Base-by-base conservation (phyloP, 2,329 filamentous ascomycete genomes). In the Diaporthe citri region DNA sequence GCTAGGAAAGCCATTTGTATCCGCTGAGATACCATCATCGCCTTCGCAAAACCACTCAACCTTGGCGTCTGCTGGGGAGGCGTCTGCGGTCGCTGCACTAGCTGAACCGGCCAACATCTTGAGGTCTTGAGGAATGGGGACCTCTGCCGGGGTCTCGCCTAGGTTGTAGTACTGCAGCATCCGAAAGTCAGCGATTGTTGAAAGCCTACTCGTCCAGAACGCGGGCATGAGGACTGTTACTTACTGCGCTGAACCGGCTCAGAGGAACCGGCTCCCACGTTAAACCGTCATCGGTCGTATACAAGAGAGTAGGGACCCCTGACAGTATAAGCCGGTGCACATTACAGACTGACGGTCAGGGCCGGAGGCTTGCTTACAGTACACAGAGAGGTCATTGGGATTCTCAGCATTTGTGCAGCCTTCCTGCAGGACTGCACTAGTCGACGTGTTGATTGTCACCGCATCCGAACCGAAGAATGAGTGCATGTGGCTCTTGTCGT, bases 1-100 rank as follows among this genome's bases (percentile, higher is more conserved):
- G 75, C 93, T 93, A 39, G 93, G 93, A 79, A 93, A 91, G 57
- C 56, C 93, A 79, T 94, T 94, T 10, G 91, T 92, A 25, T 94
- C 87, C 2, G 92, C 92, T 81, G 66, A 72, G 43, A 73, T 76
- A 62, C 76, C 74, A 57, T 64, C 56, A 62, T 77, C 77, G 25
- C 72, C 74, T 66, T 79, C 78, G 72, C 78, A 79, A 57, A 79
- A 77, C 78, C 78, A 81, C 25, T 75, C 55, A 67, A 78, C 74
- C 71, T 77, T 74, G 41, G 80, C 78, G 36, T 78, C 76, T 31
- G 76, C 72, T 17, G 76, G 72, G 64, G 78, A 75, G 34, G 25
- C 39, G 20, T 17, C n/a, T 4, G 70, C 48, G 76, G 87, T 87
- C 79, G 83, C 86, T 36, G 85, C 84, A 59, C 79, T 78, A 6